Conservation (phyloP, 2,329 filamentous ascomycete genomes). For the Clarireedia hainanense region DNA sequence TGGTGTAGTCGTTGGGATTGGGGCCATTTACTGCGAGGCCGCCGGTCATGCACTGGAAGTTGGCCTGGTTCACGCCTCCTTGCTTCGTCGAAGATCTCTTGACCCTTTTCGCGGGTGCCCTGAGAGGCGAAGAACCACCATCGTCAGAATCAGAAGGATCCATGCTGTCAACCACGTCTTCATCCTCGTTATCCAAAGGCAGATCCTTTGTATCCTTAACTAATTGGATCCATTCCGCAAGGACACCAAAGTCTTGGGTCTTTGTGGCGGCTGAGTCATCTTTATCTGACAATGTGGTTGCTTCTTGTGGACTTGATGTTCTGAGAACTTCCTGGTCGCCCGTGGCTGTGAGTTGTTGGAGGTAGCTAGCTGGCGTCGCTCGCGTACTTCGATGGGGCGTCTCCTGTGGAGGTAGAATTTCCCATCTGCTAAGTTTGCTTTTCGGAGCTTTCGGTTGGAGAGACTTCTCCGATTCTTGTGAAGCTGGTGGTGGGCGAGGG, state of each 20-base stretch:
- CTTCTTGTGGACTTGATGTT: too few relatives aligned
- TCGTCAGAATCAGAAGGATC: conserved; percentile 29
- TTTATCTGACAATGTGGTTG: neutral
- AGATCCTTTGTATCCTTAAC: conserved; percentile 58
- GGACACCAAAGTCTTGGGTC: neutral
- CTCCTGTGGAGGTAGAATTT: conserved; percentile 32
- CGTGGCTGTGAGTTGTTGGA: neutral
- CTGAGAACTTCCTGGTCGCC: neutral
- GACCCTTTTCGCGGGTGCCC: conserved; percentile 1
- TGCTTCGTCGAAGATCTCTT: conserved; percentile 4
- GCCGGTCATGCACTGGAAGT: conserved; percentile 47
- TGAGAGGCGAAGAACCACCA: conserved; percentile 11
- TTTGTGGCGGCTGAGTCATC: neutral
- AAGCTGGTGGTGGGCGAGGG: neutral
- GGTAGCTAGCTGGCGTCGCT: neutral
- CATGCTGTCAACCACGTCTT: conserved; percentile 35
- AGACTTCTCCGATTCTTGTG: conserved; percentile 20
- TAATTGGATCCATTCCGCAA: conserved; percentile 35
- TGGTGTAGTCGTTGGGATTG: conserved; percentile 69
- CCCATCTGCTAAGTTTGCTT: conserved; percentile 29
- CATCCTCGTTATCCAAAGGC: conserved; percentile 44
- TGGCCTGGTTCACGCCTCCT: conserved; percentile 32
- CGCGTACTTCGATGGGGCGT: conserved; percentile 31
- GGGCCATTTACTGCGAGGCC: conserved; percentile 36
- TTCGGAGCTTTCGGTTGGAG: conserved; percentile 42